Evolutionary conservation across 2,329 filamentous ascomycete genomes (phyloP).

Genomic region (Phialophora macrospora): DNA sequence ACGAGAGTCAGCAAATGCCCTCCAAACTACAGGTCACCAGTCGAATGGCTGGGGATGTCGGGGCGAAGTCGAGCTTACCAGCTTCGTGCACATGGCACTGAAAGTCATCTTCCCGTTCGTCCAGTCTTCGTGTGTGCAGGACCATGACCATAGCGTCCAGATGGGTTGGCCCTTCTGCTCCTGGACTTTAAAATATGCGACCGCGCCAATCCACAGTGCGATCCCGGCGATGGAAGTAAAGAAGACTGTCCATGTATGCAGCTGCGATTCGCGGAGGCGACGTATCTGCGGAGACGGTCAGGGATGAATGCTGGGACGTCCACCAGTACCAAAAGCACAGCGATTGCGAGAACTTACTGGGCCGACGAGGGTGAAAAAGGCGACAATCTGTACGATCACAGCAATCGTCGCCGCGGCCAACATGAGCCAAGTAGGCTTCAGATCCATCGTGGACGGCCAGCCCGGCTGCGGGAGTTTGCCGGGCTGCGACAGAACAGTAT

Average conservation of each 20-base stretch:
- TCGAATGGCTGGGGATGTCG: neutral
- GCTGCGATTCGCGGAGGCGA: conserved; percentile 15
- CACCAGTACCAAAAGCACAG: neutral
- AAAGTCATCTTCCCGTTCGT: conserved; percentile 22
- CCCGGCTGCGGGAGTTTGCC: conserved; percentile 1
- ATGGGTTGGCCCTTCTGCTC: conserved; percentile 6
- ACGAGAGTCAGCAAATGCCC: neutral
- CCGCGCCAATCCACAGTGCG: conserved; percentile 13
- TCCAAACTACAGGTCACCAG: no score
- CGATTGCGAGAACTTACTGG: neutral
- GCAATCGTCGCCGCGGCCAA: neutral
- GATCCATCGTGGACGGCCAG: conserved; percentile 1
- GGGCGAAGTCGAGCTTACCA: conserved; percentile 28
- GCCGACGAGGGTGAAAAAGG: neutral
- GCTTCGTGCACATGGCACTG: conserved; percentile 12
- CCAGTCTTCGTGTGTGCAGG: conserved; percentile 11
- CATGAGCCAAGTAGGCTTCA: conserved; percentile 3
- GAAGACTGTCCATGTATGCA: conserved; percentile 19
- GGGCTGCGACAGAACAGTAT: neutral
- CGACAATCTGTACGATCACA: neutral
- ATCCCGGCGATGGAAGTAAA: conserved; percentile 12
- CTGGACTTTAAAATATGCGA: conserved; percentile 20
- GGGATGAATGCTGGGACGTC: neutral
- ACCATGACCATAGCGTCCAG: conserved; percentile 22
- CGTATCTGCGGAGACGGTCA: conserved; percentile 4